Evolutionary conservation across 2,329 filamentous ascomycete genomes (phyloP), one percentile per base, ranked within the genome.

Genomic region (Macrophomina pseudophaseolina): DNA sequence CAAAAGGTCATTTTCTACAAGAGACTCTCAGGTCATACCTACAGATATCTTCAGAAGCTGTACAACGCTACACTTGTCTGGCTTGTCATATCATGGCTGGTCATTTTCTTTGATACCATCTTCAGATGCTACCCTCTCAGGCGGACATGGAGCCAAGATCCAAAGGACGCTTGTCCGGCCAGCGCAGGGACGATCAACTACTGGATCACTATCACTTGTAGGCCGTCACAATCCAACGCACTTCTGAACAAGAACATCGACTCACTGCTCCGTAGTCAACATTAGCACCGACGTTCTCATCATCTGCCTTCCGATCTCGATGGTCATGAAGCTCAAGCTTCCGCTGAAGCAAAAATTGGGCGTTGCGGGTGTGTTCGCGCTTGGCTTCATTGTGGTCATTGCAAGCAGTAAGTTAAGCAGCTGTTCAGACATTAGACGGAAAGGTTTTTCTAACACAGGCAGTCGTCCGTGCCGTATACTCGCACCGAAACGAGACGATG

Each of bases 31-130:
- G 76, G 72, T 0, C 75, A 73, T 1, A 76, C 77, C 32, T 77
- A 78, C 0, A 75, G 69, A 32, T 58, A 58, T 9, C 65, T 80
- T 1, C 75, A 80, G 60, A 71, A 71, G 5, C 69, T 81, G 0
- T 81, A 81, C 71, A 80, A 79, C 40, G 56, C 77, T 32, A 70
- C 77, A 0, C 71, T 81, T 1, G 75, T 71, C 1, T 68, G 76
- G 3, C 60, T 81, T 35, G 70, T 63, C 0, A 69, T 71, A 1
- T 75, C 74, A 0, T 81, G 73, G 70, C 68, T 73, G 0, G 65
- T 73, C 12, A 79, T 80, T 32, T 78, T 80, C 66, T 79, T 80
- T 64, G 69, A 80, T 67, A 80, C 79, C 51, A 70, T 80, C 12
- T 80, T 80, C 64, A 76, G 80, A 58, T 80, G 78, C 63, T 80